A percentile compares a stretch with the other conserved stretches of the same genome.
Evolutionary conservation across 164 flowering plant genomes (phyloP).

Genomic region (Hamamelis virginiana): DNA sequence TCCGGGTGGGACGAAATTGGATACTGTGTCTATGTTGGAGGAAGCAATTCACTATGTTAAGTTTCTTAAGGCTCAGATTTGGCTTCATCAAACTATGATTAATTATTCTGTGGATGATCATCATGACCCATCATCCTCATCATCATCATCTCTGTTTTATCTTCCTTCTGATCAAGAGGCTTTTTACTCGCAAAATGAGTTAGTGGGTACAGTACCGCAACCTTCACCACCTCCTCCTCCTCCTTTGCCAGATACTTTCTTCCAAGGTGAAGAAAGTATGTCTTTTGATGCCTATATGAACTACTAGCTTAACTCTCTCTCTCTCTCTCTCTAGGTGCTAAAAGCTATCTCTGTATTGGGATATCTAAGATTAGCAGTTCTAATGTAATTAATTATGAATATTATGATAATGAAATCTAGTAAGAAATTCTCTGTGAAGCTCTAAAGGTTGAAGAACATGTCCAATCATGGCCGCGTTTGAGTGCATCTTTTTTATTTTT

Average conservation of each 20-base stretch:
- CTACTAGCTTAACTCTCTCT: neutral
- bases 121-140: no score
- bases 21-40: slow-evolving; percentile 82
- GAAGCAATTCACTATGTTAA: slow-evolving; percentile 84
- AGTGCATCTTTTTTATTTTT: no score
- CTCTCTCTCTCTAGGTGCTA: neutral
- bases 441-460: no score
- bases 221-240: neutral
- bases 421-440: no score
- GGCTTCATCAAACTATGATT: slow-evolving; percentile 65
- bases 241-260: slow-evolving; percentile 6
- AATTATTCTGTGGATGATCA: slow-evolving; percentile 14
- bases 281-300: slow-evolving; percentile 6
- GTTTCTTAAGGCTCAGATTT: slow-evolving; percentile 71
- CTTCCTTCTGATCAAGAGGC: neutral
- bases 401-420: no score
- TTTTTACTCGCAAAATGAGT: neutral
- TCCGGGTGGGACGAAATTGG: slow-evolving; percentile 82
- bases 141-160: neutral
- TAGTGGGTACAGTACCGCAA: neutral
- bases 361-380: no score
- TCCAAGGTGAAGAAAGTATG: slow-evolving; percentile 12
- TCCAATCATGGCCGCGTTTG: no score
- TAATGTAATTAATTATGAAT: no score
- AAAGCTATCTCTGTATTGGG: no score